Percentiles rank a stretch among this genome's conserved stretches.
These are phyloP conservation scores for Nannizziopsis arthrosporioides DNA, from an alignment of 2,329 filamentous ascomycete genomes.

Conservation along the genomic window DNA sequence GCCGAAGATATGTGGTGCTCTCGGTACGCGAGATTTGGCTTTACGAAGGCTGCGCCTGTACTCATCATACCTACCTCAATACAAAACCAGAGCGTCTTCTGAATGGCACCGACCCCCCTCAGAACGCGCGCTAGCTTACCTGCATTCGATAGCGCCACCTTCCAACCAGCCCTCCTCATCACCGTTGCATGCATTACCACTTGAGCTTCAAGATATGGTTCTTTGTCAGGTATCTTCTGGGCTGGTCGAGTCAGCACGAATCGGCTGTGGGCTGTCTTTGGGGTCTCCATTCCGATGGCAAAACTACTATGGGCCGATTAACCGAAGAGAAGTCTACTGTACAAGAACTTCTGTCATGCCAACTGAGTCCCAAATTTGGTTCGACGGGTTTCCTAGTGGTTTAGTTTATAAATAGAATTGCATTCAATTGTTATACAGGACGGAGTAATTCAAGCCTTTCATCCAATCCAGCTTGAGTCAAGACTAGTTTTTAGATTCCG, in stretches of 20 bases:
- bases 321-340: conserved; percentile 15
- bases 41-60: conserved; percentile 14
- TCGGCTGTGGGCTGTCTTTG: conserved; percentile 17
- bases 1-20: conserved; percentile 18
- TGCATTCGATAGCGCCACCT: conserved; percentile 15
- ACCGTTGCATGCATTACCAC: conserved; percentile 16
- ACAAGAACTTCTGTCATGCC: conserved; percentile 13
- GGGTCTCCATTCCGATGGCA: conserved; percentile 18
- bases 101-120: conserved; percentile 16
- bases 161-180: conserved; percentile 6
- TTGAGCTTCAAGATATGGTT: conserved; percentile 20
- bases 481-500: too few relatives aligned
- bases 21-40: conserved; percentile 16
- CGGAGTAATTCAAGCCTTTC: too few relatives aligned
- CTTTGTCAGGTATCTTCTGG: conserved; percentile 17
- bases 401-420: conserved; percentile 14
- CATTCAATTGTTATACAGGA: too few relatives aligned
- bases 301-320: conserved; percentile 14
- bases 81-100: conserved; percentile 16
- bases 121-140: conserved; percentile 14
- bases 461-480: too few relatives aligned
- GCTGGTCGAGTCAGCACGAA: conserved; percentile 17
- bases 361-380: conserved; percentile 19
- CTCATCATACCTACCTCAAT: conserved; percentile 10
- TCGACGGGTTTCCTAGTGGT: conserved; percentile 16